Percentiles rank a stretch among this genome's conserved stretches.
These are phyloP conservation scores for Tetrahymena borealis DNA, from an alignment of 73 alveolate species.

Conservation along the genomic window DNA sequence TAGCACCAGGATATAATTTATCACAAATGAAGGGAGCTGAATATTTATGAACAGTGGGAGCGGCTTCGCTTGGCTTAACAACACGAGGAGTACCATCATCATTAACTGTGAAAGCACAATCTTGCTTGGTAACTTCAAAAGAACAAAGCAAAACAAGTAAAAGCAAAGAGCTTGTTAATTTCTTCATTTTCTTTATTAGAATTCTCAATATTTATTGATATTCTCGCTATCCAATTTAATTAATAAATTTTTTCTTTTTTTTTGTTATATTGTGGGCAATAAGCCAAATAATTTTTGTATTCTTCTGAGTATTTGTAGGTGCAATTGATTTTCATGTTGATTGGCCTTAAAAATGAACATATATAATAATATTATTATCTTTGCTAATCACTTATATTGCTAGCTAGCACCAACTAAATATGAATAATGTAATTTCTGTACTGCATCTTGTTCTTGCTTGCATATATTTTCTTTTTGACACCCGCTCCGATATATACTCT, in stretches of 20 bases:
- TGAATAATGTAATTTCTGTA: too few relatives aligned
- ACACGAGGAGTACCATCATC: slow-evolving; percentile 17
- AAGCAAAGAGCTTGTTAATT: background rate
- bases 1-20: background rate
- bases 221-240: background rate
- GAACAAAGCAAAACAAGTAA: background rate
- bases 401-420: too few relatives aligned
- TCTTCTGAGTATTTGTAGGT: too few relatives aligned
- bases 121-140: background rate
- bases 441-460: background rate
- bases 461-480: background rate
- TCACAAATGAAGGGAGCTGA: background rate
- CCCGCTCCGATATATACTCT: background rate
- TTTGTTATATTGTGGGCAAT: background rate
- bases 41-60: background rate
- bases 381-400: too few relatives aligned
- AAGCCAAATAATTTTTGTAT: background rate
- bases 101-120: slow-evolving; percentile 39
- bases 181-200: background rate
- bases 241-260: background rate
- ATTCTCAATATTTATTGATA: background rate
- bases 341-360: too few relatives aligned
- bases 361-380: too few relatives aligned
- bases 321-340: too few relatives aligned
- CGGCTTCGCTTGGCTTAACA: background rate